Evolutionary conservation across 768 basidiomycete genomes (phyloP), one percentile per base, ranked within the genome.

Genomic region (Xerocomus spinulosus): DNA sequence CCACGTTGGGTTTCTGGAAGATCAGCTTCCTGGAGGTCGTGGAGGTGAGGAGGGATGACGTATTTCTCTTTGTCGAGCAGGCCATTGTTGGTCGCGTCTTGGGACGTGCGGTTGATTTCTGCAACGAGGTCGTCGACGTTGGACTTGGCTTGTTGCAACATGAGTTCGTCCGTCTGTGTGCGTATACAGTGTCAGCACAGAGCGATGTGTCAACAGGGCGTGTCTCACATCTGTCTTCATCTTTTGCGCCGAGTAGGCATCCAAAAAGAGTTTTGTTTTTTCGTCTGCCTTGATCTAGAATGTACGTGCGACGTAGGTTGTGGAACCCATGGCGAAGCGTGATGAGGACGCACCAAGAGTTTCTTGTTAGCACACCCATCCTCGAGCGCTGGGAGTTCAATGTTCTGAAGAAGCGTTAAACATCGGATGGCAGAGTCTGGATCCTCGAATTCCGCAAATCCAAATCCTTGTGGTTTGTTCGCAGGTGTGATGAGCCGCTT

Each of bases 11-110:
- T 90, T 71, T 99, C 96, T 20, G 96, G 95, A 35, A 99, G 79
- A 62, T 99, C 96, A 44, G 92, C 90, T 70, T 96, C 93, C 62
- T 92, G 88, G 35, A 99, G 77, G 69, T 98, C 96, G 68, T 92
- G 91, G 17, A 98, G 78, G 70, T 99, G 96, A n/a, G 91, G 89
- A 21, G 92, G 92, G 35, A 96, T 91, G 53, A 90, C 78, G 64
- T 90, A 89, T 77, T 85, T 84, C 69, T 92, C 87, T 61, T 87
- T 85, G 68, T 89, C 85, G 44, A 82, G 79, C 32, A 81, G 74
- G n/a, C 85, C 85, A 49, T 66, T 83, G 51, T 81, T 81, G 2
- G 87, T 83, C 3, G 85, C 83, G 39, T 89, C 86, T 63, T 85
- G 82, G 5, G 86, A 86, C 18, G 76, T 67, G 32, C 79, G 77